Evolutionary conservation across 257 asterid species (phyloP).

Genomic region (Fraxinus cuspidata): DNA sequence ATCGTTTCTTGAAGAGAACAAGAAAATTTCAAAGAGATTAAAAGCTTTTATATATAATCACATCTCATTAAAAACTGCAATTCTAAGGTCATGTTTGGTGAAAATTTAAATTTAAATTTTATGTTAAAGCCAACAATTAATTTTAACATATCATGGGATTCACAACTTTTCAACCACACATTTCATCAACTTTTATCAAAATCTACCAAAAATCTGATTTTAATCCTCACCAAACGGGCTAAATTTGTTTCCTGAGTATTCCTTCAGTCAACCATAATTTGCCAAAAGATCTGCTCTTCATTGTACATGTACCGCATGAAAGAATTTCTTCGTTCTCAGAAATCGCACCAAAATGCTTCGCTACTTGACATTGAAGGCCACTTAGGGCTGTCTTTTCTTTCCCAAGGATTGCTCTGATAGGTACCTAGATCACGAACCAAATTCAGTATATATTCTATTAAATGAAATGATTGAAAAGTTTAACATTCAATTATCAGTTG

Average conservation of each 20-base stretch:
- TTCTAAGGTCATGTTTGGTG: neutral
- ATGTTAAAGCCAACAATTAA: no score
- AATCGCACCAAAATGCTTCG: neutral
- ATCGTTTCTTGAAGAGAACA: neutral
- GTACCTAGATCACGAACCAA: slow-evolving; percentile 42
- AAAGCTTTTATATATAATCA: neutral
- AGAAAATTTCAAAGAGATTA: neutral
- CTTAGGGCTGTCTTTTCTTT: slow-evolving; percentile 31
- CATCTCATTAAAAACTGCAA: neutral
- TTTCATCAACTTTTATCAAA: no score
- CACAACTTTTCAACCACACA: no score
- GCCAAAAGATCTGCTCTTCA: neutral
- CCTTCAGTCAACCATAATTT: neutral
- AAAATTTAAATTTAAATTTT: no score
- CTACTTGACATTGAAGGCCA: neutral
- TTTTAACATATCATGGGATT: no score
- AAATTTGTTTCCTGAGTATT: neutral
- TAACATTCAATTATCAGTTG: neutral
- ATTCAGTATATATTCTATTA: neutral
- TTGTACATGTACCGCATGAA: neutral
- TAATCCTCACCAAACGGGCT: no score
- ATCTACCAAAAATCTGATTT: no score
- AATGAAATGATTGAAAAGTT: slow-evolving; percentile 11
- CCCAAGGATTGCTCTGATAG: slow-evolving; percentile 51
- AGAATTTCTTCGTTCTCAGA: neutral